phyloP scores from a whole-genome alignment of 768 basidiomycete species.

The Agrocybe praecox region DNA sequence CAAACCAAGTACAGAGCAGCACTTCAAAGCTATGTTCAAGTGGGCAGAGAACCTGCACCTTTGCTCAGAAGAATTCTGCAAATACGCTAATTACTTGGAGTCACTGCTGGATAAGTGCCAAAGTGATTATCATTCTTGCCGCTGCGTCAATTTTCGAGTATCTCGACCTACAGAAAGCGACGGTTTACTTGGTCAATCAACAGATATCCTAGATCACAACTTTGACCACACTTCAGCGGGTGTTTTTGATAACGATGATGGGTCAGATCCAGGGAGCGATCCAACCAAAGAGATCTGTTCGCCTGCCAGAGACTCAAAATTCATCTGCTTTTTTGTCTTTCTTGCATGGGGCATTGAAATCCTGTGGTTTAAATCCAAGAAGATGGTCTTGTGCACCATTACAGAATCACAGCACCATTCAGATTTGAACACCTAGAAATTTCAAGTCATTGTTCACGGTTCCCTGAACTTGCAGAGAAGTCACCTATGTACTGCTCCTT shows the following conservation, averaged over 20 bases:
- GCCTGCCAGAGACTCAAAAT: conserved; percentile 43
- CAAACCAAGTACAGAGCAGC: conserved; percentile 44
- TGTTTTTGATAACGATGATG: conserved; percentile 23
- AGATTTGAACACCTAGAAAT: conserved; percentile 33
- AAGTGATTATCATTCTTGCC: conserved; percentile 30
- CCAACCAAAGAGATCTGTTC: conserved; percentile 39
- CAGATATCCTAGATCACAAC: conserved; percentile 18
- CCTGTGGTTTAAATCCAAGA: conserved; percentile 35
- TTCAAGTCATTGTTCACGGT: conserved; percentile 30
- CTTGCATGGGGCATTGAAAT: not conserved
- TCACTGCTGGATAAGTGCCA: conserved; percentile 43
- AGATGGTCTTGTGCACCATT: conserved; percentile 28
- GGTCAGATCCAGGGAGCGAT: conserved; percentile 20
- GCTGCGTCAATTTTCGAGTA: conserved; percentile 19
- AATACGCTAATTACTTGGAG: conserved; percentile 43
- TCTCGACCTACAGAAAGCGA: conserved; percentile 23
- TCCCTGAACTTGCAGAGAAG: conserved; percentile 38
- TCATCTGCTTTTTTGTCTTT: conserved; percentile 8
- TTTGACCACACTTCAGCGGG: conserved; percentile 13
- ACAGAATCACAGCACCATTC: conserved; percentile 46
- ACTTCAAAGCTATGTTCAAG: conserved; percentile 47
- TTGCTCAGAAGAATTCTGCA: conserved; percentile 35
- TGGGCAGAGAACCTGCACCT: conserved; percentile 38
- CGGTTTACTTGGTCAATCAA: conserved; percentile 9
- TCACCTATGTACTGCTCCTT: conserved; percentile 42